These are phyloP conservation scores for Tricladium varicosporioides DNA, from an alignment of 2,329 filamentous ascomycete genomes.

Conservation along the genomic window DNA sequence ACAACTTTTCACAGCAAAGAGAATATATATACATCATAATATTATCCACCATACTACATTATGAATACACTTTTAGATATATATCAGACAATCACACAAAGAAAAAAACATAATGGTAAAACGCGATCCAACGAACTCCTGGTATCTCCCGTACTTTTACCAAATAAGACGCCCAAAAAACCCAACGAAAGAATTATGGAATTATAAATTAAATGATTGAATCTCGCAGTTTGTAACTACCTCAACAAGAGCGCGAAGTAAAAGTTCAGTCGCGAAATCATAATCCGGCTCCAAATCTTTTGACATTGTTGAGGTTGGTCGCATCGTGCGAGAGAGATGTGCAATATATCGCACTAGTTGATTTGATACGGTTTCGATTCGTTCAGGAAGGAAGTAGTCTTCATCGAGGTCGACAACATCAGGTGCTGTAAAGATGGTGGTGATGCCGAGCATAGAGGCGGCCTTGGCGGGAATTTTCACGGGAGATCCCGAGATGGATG, in stretches of 20 bases:
- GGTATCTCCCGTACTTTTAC: too few relatives aligned
- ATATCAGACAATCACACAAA: too few relatives aligned
- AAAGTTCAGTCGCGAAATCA: not conserved
- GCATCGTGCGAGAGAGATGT: not conserved
- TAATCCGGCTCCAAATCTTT: not conserved
- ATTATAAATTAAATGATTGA: too few relatives aligned
- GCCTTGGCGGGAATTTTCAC: conserved; percentile 16
- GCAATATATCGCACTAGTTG: not conserved
- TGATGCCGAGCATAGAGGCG: conserved; percentile 14
- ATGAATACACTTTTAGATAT: too few relatives aligned
- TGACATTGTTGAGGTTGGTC: not conserved
- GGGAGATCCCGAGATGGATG: not conserved
- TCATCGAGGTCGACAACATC: not conserved
- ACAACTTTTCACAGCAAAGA: too few relatives aligned
- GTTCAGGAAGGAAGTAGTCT: not conserved
- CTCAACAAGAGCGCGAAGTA: conserved; percentile 1
- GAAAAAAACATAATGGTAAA: too few relatives aligned
- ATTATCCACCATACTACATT: too few relatives aligned
- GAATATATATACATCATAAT: too few relatives aligned
- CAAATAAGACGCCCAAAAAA: too few relatives aligned
- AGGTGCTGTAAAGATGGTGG: not conserved
- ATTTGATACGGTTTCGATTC: not conserved
- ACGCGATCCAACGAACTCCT: too few relatives aligned
- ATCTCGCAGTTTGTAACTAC: conserved; percentile 4
- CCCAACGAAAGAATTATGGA: too few relatives aligned